Percentiles rank a stretch among this genome's conserved stretches.
Evolutionary conservation across 192 early-diverging fungal genomes (phyloP).

Genomic region (Phycomyces nitens): DNA sequence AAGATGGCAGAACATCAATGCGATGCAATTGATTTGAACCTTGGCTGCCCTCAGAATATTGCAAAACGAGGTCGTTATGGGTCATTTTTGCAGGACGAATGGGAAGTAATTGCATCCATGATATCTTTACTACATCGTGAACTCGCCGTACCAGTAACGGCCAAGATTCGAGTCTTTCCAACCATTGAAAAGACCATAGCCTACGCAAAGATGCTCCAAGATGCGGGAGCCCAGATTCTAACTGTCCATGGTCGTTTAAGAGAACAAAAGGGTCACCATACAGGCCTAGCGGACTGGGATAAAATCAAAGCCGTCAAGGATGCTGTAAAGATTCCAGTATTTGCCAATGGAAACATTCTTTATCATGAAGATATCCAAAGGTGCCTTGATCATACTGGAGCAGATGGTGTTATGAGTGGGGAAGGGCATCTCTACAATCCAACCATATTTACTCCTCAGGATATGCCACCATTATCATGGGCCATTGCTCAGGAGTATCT

Average conservation of each 20-base stretch:
- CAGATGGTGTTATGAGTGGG: constrained; percentile 94
- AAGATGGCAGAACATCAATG: constrained; percentile 74
- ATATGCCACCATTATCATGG: constrained; percentile 62
- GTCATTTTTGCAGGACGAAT: constrained; percentile 93
- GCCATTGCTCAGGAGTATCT: constrained; percentile 87
- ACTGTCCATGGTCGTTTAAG: constrained; percentile 90
- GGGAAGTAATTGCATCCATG: constrained; percentile 69
- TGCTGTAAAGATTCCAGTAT: constrained; percentile 83
- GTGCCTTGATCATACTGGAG: constrained; percentile 79
- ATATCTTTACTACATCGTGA: constrained; percentile 75
- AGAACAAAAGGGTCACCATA: constrained; percentile 96
- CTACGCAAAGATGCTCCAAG: constrained; percentile 94
- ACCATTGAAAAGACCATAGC: constrained; percentile 84
- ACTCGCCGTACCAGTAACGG: constrained; percentile 86
- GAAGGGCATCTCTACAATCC: constrained; percentile 90
- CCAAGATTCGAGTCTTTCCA: constrained; percentile 93
- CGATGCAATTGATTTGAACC: constrained; percentile 92
- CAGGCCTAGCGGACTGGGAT: constrained; percentile 94
- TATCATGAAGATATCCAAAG: constrained; percentile 86
- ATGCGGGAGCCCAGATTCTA: constrained; percentile 85
- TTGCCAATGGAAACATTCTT: constrained; percentile 97
- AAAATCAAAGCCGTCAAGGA: constrained; percentile 85
- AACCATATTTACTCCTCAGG: constrained; percentile 68
- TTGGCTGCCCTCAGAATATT: constrained; percentile 96
- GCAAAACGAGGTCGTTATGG: constrained; percentile 90